These are phyloP conservation scores for Caloboletus inedulis DNA, from an alignment of 1,284 basidiomycete species.

Conservation along the genomic window DNA sequence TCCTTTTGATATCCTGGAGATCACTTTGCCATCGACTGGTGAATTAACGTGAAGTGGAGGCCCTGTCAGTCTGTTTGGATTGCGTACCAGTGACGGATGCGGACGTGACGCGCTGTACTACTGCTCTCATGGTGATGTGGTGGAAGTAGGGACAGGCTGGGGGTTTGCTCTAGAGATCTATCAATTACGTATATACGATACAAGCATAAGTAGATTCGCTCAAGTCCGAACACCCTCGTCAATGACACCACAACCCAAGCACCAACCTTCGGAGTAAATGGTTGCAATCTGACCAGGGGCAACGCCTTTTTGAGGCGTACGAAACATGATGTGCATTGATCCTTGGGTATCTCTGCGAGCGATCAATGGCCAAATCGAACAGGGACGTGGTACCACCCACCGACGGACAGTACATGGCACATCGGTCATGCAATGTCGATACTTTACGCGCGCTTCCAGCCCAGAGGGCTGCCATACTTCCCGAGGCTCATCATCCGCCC, in stretches of 20 bases:
- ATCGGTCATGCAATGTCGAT: conserved; percentile 68
- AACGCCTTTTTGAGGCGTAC: conserved; percentile 64
- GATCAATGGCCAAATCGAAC: not conserved
- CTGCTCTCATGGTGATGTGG: conserved; percentile 61
- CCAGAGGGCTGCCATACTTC: conserved; percentile 43
- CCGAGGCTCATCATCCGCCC: conserved; percentile 54
- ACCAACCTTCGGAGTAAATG: conserved; percentile 74
- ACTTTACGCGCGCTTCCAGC: conserved; percentile 56
- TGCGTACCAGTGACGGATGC: conserved; percentile 69
- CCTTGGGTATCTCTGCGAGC: conserved; percentile 21
- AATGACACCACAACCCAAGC: conserved; percentile 82
- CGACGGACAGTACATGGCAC: conserved; percentile 46
- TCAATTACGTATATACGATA: not conserved
- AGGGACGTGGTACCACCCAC: conserved; percentile 9
- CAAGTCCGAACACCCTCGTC: conserved; percentile 16
- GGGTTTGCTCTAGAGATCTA: not conserved
- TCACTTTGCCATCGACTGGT: conserved; percentile 64
- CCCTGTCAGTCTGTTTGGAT: not conserved
- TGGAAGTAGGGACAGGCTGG: not conserved
- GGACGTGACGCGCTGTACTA: conserved; percentile 71
- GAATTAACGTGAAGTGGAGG: not conserved
- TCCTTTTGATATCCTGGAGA: conserved; percentile 79
- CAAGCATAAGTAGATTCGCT: not conserved
- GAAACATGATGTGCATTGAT: conserved; percentile 47
- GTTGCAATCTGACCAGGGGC: conserved; percentile 78